Percentiles rank a stretch among this genome's conserved stretches.
Conservation (phyloP, 352 stramenopile species). For the Phytophthora macrochlamydospora region DNA sequence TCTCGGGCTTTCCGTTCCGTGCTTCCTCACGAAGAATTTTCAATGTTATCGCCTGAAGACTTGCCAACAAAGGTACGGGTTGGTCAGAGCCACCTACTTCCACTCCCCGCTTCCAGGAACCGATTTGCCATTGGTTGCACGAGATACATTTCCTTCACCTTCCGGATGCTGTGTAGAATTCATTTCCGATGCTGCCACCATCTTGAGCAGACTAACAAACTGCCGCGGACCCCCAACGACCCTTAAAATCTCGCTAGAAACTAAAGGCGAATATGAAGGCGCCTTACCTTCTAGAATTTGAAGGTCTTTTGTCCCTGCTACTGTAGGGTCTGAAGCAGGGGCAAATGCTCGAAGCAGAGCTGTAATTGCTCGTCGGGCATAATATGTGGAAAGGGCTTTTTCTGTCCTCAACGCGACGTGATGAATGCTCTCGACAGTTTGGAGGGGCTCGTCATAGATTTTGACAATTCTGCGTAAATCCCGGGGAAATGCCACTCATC, state of each 20-base stretch:
- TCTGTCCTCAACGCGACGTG: constrained; percentile 77
- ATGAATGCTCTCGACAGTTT: constrained; percentile 76
- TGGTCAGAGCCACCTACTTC: constrained; percentile 27
- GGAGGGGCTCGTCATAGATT: constrained; percentile 81
- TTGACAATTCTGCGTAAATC: constrained; percentile 78
- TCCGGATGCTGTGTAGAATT: constrained; percentile 36
- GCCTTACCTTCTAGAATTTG: constrained; percentile 25
- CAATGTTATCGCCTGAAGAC: constrained; percentile 55
- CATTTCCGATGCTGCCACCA: constrained; percentile 83
- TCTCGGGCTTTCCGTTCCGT: constrained; percentile 33
- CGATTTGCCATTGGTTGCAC: not conserved
- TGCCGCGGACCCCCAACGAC: constrained; percentile 70
- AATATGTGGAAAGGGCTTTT: constrained; percentile 83
- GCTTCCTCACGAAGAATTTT: constrained; percentile 67
- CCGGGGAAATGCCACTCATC: constrained; percentile 79
- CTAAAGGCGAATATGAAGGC: constrained; percentile 8
- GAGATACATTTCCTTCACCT: constrained; percentile 6
- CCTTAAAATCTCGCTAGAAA: constrained; percentile 46
- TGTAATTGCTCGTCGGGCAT: constrained; percentile 65
- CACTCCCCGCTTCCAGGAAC: not conserved
- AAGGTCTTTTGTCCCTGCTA: not conserved
- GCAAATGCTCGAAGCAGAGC: constrained; percentile 36
- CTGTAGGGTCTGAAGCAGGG: constrained; percentile 4
- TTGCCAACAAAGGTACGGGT: constrained; percentile 50
- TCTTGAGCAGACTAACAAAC: constrained; percentile 84